Conservation (phyloP, 169 alveolate species). For the Plasmodium inui region DNA sequence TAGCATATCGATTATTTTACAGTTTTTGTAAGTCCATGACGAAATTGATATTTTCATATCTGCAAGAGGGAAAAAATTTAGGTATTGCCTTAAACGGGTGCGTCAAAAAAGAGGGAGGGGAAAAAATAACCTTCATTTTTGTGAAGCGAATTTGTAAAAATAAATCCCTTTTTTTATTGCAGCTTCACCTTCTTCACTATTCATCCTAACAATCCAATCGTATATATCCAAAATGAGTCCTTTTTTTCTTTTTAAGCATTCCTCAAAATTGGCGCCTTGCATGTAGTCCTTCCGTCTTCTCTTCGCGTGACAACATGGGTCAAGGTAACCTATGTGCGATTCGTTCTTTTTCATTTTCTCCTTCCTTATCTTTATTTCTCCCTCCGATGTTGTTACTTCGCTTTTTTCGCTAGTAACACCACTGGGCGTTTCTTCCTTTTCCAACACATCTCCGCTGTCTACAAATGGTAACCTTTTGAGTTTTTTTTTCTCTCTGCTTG, state of each 20-base stretch:
- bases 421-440: not conserved
- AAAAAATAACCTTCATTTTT: not conserved
- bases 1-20: conserved; percentile 35
- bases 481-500: not conserved
- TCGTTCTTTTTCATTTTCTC: not conserved
- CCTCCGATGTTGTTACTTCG: not conserved
- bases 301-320: not conserved
- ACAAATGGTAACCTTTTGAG: conserved; percentile 32
- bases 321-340: not conserved
- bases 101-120: not conserved
- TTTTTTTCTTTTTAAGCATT: conserved; percentile 15
- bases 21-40: conserved; percentile 44
- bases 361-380: not conserved
- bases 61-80: conserved; percentile 1
- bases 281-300: not conserved
- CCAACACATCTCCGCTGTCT: conserved; percentile 6
- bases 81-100: not conserved
- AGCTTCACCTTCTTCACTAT: not conserved
- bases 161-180: not conserved
- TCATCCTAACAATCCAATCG: conserved; percentile 23
- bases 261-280: not conserved
- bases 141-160: not conserved
- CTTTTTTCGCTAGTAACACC: not conserved
- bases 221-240: conserved; percentile 64
- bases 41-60: conserved; percentile 46